phyloP scores from a whole-genome alignment of 805 yeast species.

The Monosporozyma solicola region DNA sequence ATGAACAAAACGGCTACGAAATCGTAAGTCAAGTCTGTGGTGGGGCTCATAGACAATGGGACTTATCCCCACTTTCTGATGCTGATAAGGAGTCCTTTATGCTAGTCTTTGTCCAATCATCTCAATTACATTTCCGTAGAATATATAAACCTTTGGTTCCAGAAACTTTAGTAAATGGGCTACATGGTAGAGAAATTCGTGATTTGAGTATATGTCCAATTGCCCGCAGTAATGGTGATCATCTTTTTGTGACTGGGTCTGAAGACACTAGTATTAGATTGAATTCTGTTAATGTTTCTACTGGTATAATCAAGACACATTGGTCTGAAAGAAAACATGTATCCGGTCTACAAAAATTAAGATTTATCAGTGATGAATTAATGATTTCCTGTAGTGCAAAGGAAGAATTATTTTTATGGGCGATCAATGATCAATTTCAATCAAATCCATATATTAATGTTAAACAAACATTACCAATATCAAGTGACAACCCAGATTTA shows the following conservation, averaged over 20 bases:
- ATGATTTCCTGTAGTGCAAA: slow-evolving; percentile 64
- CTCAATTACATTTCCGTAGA: slow-evolving; percentile 36
- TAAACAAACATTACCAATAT: slow-evolving; percentile 46
- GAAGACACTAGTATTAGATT: slow-evolving; percentile 79
- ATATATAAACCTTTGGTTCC: slow-evolving; percentile 23
- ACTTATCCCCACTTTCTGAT: slow-evolving; percentile 29
- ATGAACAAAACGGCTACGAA: slow-evolving; percentile 69
- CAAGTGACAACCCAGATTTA: slow-evolving; percentile 62
- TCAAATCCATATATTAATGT: slow-evolving; percentile 40
- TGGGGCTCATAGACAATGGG: slow-evolving; percentile 87
- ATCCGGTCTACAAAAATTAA: slow-evolving; percentile 76
- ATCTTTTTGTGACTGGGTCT: slow-evolving; percentile 62
- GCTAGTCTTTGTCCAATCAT: slow-evolving; percentile 53
- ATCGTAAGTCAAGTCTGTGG: slow-evolving; percentile 70
- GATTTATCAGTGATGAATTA: slow-evolving; percentile 44
- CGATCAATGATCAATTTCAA: slow-evolving; percentile 32
- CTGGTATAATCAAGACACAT: slow-evolving; percentile 38
- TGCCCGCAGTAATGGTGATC: slow-evolving; percentile 20
- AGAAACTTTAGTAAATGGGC: slow-evolving; percentile 44
- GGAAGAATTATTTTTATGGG: slow-evolving; percentile 86
- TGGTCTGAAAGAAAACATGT: slow-evolving; percentile 75
- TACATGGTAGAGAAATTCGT: slow-evolving; percentile 90
- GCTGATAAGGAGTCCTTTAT: slow-evolving; percentile 27
- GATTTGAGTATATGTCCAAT: slow-evolving; percentile 44
- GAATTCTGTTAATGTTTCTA: slow-evolving; percentile 28